phyloP scores from a whole-genome alignment of 148 eudicot species.

The Vaccinium myrtillus region DNA sequence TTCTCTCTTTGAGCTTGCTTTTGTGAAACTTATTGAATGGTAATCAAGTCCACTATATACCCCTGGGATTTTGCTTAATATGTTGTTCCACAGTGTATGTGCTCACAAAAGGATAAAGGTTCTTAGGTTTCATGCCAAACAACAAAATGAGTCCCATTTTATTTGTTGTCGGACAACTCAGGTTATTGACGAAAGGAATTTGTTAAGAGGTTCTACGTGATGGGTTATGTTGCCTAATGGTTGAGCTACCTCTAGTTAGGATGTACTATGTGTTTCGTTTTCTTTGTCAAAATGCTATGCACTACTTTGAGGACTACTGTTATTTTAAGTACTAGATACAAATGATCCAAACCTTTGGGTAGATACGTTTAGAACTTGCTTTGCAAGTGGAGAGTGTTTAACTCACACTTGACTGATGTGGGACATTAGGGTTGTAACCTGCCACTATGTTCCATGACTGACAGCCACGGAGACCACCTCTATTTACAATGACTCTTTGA shows the following conservation, averaged over 20 bases:
- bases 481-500: neutral
- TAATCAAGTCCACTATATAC: neutral
- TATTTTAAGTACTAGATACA: too few species aligned
- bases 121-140: neutral
- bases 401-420: neutral
- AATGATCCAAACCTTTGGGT: neutral
- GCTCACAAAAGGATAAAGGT: neutral
- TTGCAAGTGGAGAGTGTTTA: neutral
- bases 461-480: neutral
- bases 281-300: too few species aligned
- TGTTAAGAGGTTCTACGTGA: neutral
- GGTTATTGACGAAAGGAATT: neutral
- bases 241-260: too few species aligned
- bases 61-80: neutral
- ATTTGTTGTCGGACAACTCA: neutral
- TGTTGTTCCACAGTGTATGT: too few species aligned
- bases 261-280: too few species aligned
- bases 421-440: neutral
- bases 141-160: neutral
- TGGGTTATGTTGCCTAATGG: neutral
- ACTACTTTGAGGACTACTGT: neutral
- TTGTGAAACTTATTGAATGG: constrained; percentile 16
- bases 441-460: neutral
- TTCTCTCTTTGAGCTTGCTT: constrained; percentile 18
- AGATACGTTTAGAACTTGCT: neutral